Conservation (phyloP, 2,329 filamentous ascomycete species). For the Graphiopsis chlorocephala region DNA sequence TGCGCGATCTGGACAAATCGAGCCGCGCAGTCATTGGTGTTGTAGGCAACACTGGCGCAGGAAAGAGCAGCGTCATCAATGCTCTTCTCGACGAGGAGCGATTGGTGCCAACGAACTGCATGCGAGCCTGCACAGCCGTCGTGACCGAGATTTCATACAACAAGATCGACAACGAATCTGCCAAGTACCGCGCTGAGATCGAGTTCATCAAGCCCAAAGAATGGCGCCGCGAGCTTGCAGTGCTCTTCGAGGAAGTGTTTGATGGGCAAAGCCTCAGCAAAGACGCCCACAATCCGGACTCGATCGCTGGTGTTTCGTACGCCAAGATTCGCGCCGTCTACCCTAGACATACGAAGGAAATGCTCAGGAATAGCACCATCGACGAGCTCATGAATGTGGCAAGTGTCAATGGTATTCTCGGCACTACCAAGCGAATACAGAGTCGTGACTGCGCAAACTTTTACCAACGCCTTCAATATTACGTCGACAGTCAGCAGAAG, state of each 20-base stretch:
- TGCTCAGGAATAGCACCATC: conserved; percentile 36
- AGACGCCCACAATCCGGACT: conserved; percentile 43
- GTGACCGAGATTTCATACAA: conserved; percentile 62
- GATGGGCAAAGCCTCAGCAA: conserved; percentile 39
- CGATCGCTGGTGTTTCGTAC: conserved; percentile 49
- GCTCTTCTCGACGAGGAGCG: conserved; percentile 61
- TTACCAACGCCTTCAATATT: conserved; percentile 47
- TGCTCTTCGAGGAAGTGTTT: conserved; percentile 50
- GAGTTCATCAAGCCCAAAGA: conserved; percentile 55
- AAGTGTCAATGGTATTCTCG: conserved; percentile 45
- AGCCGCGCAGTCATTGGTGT: conserved; percentile 55
- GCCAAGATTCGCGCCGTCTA: conserved; percentile 53
- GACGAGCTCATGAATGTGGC: conserved; percentile 43
- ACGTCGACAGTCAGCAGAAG: conserved; percentile 55
- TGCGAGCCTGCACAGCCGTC: conserved; percentile 61
- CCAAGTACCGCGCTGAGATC: conserved; percentile 54
- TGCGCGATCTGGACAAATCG: conserved; percentile 38
- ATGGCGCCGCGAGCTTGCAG: conserved; percentile 53
- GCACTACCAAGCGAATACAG: conserved; percentile 43
- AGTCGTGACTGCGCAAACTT: conserved; percentile 42
- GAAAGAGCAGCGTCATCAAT: conserved; percentile 63
- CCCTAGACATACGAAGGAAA: conserved; percentile 42
- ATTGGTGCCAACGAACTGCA: conserved; percentile 56
- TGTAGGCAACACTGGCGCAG: conserved; percentile 60
- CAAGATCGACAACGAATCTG: conserved; percentile 36